Conservation (phyloP, 2,329 filamentous ascomycete genomes). For the Ascocoryne sarcoides region DNA sequence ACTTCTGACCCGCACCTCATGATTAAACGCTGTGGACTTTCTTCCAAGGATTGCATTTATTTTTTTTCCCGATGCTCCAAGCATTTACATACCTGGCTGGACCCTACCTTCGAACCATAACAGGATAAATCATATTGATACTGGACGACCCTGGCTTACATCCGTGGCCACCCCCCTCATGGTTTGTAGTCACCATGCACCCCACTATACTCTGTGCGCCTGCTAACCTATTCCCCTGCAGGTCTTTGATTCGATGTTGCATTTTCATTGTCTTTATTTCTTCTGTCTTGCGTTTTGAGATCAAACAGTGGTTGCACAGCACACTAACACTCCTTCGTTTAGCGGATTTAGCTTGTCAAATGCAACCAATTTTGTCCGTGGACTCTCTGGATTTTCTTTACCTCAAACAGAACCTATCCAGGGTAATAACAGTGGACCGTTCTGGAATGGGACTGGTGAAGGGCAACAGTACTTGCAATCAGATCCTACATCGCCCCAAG, state of each 20-base stretch:
- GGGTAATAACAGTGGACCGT: constrained; percentile 25
- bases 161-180: constrained; percentile 2
- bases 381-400: constrained; percentile 26
- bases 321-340: constrained; percentile 28
- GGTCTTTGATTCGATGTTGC: constrained; percentile 11
- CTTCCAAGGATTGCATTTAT: no score
- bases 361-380: constrained; percentile 18
- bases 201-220: constrained; percentile 1
- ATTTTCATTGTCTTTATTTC: constrained; percentile 12
- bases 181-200: constrained; percentile 16
- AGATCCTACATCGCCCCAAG: constrained; percentile 17
- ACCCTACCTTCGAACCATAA: not conserved
- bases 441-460: constrained; percentile 25
- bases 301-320: constrained; percentile 23
- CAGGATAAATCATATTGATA: no score
- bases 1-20: no score
- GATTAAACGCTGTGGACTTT: no score
- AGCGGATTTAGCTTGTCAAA: constrained; percentile 22
- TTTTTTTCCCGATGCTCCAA: not conserved
- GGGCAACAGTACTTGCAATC: constrained; percentile 28
- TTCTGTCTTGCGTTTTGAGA: constrained; percentile 11
- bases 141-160: not conserved
- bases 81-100: not conserved
- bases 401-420: constrained; percentile 27
- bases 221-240: constrained; percentile 15